Conservation (phyloP, 805 yeast species). For the Zygotorulaspora danielsina region DNA sequence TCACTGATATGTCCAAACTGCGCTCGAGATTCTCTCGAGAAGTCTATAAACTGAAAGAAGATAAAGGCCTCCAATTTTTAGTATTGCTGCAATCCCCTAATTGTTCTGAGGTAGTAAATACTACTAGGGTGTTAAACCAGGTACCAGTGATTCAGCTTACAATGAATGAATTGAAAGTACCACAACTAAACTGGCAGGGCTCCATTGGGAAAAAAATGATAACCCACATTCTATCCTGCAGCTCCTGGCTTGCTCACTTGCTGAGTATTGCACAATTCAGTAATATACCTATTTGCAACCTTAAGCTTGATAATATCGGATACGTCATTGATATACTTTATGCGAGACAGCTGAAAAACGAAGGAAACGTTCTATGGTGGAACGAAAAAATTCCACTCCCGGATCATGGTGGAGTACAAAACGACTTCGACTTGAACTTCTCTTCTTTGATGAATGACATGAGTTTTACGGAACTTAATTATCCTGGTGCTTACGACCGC, state of each 20-base stretch:
- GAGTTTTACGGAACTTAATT: conserved; percentile 67
- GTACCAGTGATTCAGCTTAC: conserved; percentile 63
- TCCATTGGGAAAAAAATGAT: conserved; percentile 59
- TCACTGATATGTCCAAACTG: conserved; percentile 50
- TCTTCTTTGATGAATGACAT: conserved; percentile 46
- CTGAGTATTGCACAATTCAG: conserved; percentile 64
- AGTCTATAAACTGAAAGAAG: conserved; percentile 56
- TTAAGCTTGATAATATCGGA: conserved; percentile 71
- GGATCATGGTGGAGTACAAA: conserved; percentile 79
- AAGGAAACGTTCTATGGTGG: conserved; percentile 89
- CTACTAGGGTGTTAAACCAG: conserved; percentile 46
- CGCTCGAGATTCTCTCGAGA: conserved; percentile 54
- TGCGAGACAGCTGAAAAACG: conserved; percentile 66
- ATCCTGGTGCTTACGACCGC: conserved; percentile 73
- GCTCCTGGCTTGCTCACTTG: conserved; percentile 67
- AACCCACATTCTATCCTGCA: conserved; percentile 67
- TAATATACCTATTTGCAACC: conserved; percentile 80
- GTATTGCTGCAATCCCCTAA: conserved; percentile 73
- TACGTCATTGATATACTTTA: conserved; percentile 81
- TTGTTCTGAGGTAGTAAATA: conserved; percentile 42
- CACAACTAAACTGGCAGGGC: conserved; percentile 80
- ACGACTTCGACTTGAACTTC: conserved; percentile 47
- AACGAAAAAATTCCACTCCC: conserved; percentile 65
- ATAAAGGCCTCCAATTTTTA: conserved; percentile 59
- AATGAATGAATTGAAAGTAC: conserved; percentile 54